Percentiles rank a stretch among this genome's conserved stretches.
These are phyloP conservation scores for Glycine latifolia DNA, from an alignment of 306 rosid genomes.

Conservation along the genomic window DNA sequence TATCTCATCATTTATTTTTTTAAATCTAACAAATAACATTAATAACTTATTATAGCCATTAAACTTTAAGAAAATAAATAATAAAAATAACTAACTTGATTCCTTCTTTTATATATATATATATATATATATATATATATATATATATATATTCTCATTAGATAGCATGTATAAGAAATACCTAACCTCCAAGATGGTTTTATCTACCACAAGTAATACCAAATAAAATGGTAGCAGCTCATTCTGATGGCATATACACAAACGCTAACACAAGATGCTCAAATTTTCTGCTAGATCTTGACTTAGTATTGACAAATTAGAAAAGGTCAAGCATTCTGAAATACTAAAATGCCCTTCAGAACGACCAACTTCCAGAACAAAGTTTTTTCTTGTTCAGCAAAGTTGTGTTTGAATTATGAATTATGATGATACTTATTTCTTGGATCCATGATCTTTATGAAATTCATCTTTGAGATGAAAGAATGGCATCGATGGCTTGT, in stretches of 20 bases:
- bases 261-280: no score
- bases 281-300: no score
- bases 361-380: conserved; percentile 29
- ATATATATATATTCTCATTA: no score
- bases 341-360: conserved; percentile 45
- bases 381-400: conserved; percentile 43
- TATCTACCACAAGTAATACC: not conserved
- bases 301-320: not conserved
- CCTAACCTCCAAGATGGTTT: conserved; percentile 21
- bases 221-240: conserved; percentile 36
- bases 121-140: no score
- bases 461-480: conserved; percentile 62
- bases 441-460: not conserved
- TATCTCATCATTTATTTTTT: no score
- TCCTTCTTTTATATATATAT: no score
- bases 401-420: conserved; percentile 29
- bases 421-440: not conserved
- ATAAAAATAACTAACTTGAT: no score
- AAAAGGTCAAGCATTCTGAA: conserved; percentile 37
- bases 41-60: no score
- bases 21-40: no score
- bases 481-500: conserved; percentile 89
- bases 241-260: not conserved
- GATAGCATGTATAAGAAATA: no score
- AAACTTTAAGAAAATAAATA: no score